Evolutionary conservation across 495 filamentous ascomycete species (phyloP), one percentile per base, ranked within the genome.

Genomic region (Hypoxylon cercidicola): DNA sequence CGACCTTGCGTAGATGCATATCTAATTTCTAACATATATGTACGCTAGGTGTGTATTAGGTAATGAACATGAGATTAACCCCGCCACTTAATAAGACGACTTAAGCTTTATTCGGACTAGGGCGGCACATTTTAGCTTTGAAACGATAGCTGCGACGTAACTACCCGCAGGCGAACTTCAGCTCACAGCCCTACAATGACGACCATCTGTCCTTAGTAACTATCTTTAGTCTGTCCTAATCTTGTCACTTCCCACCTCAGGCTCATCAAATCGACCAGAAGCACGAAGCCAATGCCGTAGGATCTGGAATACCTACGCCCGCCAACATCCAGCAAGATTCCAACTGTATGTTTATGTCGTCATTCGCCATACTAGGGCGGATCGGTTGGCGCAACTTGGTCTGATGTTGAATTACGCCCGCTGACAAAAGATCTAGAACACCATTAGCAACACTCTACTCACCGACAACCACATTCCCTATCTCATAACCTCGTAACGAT

Each of bases 101-200:
- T 43, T n/a, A 55, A 39, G 18, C 43, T 25, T 18, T 41, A 44
- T 40, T 21, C 10, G 43, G 19, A 25, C 19, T 69, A 69, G 50
- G 25, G 12, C 20, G n/a, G n/a, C 1, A 13, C 4, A 2, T 15
- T 1, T 32, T 48, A 37, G 46, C 55, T 60, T 64, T 51, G 60
- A 69, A 69, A 60, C 60, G 12, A 34, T 15, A 60, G 55, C 60
- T 69, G 65, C 65, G 60, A 64, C 65, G 65, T 60, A 58, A 69
- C 30, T 59, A 50, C n/a, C 47, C 25, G 50, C 25, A 34, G 15
- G n/a, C 21, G 28, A 28, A 47, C 49, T 15, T 54, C 25, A 43
- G 43, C 25, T 34, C 8, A 19, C 30, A 53, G 18, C 43, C 48
- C 25, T 37, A 51, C 15, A n/a, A n/a, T n/a, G 23, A 3, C 15